Evolutionary conservation across 495 filamentous ascomycete species (phyloP).

Genomic region (Hypoxylon fuscum): DNA sequence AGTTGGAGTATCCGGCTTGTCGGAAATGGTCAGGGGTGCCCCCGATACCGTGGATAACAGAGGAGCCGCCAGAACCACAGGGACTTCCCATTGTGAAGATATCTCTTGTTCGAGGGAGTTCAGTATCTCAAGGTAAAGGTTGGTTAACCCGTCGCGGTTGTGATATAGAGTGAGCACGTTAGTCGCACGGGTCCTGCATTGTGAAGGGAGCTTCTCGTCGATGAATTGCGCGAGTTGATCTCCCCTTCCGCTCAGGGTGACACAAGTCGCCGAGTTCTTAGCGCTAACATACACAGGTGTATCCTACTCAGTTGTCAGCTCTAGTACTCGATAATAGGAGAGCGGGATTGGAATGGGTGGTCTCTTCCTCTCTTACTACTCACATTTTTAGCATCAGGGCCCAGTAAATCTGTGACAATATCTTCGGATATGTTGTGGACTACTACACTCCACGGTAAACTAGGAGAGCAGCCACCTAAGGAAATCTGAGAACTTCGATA

Average conservation of each 20-base stretch:
- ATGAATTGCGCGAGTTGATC: conserved; percentile 13
- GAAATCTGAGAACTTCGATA: conserved; percentile 6
- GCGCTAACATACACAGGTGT: conserved; percentile 5
- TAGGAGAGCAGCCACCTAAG: conserved; percentile 1
- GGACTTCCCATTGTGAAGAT: conserved; percentile 6
- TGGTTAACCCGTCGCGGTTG: conserved; percentile 5
- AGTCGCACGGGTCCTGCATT: conserved; percentile 12
- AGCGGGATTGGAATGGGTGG: background rate
- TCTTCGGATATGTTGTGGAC: conserved; percentile 5
- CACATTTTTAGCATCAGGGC: background rate
- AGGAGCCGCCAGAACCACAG: background rate
- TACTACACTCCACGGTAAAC: conserved; percentile 9
- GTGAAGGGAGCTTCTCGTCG: background rate
- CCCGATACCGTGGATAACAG: background rate
- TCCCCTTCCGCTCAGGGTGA: conserved; percentile 17
- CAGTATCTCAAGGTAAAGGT: conserved; percentile 7
- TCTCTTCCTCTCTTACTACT: background rate
- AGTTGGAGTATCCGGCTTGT: background rate
- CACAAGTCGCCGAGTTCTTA: conserved; percentile 10
- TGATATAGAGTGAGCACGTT: conserved; percentile 17
- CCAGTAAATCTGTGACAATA: background rate
- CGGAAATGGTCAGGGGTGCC: background rate
- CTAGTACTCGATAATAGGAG: background rate
- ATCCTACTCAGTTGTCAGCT: background rate
- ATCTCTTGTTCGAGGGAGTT: conserved; percentile 4